phyloP scores from a whole-genome alignment of 371 early-diverging fungal species.

The Actinomortierella ambigua region DNA sequence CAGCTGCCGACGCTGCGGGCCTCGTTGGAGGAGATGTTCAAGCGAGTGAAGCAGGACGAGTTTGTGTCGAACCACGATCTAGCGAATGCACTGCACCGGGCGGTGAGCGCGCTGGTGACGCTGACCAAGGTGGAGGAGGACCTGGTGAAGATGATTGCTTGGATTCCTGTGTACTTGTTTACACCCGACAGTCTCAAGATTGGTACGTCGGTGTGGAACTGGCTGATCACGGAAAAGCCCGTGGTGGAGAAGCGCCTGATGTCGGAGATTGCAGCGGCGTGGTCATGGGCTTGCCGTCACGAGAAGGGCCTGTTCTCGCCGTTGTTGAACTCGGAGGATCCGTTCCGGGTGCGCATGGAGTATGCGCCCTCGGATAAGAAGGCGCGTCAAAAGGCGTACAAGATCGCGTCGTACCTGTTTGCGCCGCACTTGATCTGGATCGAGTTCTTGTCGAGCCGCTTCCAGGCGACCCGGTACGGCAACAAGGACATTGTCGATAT shows the following conservation, averaged over 20 bases:
- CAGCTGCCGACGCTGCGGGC: conserved; percentile 53
- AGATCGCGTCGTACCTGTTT: conserved; percentile 65
- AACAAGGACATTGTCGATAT: conserved; percentile 76
- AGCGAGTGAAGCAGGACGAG: conserved; percentile 52
- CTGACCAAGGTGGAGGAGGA: conserved; percentile 63
- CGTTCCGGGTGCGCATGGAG: conserved; percentile 89
- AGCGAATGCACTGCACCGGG: conserved; percentile 55
- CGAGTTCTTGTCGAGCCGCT: conserved; percentile 82
- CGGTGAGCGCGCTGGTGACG: conserved; percentile 47
- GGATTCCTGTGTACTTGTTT: conserved; percentile 87
- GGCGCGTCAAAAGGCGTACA: conserved; percentile 63
- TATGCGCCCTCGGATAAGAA: conserved; percentile 89
- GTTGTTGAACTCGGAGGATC: conserved; percentile 64
- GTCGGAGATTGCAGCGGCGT: conserved; percentile 79
- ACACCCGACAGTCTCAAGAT: conserved; percentile 78
- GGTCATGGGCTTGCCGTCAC: conserved; percentile 83
- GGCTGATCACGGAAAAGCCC: conserved; percentile 81
- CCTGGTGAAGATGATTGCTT: conserved; percentile 78
- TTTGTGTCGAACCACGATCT: conserved; percentile 55
- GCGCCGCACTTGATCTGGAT: conserved; percentile 85
- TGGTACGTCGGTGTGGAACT: conserved; percentile 85
- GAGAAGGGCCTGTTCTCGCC: conserved; percentile 80
- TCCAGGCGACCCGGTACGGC: conserved; percentile 80
- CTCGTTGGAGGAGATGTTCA: conserved; percentile 41
- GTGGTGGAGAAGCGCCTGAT: conserved; percentile 78